Evolutionary conservation across 1,284 basidiomycete genomes (phyloP).

Genomic region (Ustilago xerochloae): DNA sequence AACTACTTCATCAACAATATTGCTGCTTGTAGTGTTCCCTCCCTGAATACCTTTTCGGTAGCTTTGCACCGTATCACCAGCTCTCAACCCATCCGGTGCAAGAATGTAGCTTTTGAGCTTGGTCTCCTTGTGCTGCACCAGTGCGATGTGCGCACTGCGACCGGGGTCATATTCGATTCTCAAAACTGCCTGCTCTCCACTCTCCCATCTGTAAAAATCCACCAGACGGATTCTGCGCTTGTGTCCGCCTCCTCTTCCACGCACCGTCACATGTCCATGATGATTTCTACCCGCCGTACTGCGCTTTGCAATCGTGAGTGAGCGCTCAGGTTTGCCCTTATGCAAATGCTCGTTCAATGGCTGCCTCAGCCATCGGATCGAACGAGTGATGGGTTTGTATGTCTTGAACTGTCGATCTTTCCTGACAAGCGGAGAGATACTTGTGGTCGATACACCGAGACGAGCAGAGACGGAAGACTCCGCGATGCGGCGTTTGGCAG

Average conservation of each 20-base stretch:
- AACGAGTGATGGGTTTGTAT: slow-evolving; percentile 86
- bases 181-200: slow-evolving; percentile 86
- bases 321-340: slow-evolving; percentile 81
- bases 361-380: slow-evolving; percentile 85
- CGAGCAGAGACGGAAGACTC: slow-evolving; percentile 56
- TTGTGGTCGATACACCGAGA: slow-evolving; percentile 55
- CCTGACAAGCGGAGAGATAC: slow-evolving; percentile 61
- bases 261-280: slow-evolving; percentile 85
- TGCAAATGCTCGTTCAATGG: slow-evolving; percentile 85
- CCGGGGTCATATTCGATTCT: slow-evolving; percentile 97
- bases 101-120: slow-evolving; percentile 83
- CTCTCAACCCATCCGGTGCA: slow-evolving; percentile 86
- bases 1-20: slow-evolving; percentile 21
- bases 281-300: slow-evolving; percentile 86
- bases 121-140: slow-evolving; percentile 75
- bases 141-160: slow-evolving; percentile 90
- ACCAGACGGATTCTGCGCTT: slow-evolving; percentile 84
- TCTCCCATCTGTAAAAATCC: slow-evolving; percentile 80
- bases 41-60: slow-evolving; percentile 73
- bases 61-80: slow-evolving; percentile 87
- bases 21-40: slow-evolving; percentile 3
- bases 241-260: slow-evolving; percentile 91
- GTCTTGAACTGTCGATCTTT: slow-evolving; percentile 77
- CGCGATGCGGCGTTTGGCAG: slow-evolving; percentile 37
- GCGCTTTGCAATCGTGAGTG: slow-evolving; percentile 83